phyloP scores from a whole-genome alignment of 257 asterid species.

The Sherardia arvensis region DNA sequence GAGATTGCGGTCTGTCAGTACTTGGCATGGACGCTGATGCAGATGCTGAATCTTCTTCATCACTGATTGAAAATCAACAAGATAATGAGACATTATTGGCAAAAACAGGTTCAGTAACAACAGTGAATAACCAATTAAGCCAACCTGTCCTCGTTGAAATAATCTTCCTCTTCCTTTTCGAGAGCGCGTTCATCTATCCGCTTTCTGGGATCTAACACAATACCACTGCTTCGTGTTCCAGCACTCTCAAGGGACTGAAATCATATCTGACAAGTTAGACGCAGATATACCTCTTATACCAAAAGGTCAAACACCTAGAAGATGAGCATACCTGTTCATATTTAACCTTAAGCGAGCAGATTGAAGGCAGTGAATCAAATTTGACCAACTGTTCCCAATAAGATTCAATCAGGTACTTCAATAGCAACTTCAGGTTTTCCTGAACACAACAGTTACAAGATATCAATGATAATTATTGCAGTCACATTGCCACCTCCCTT shows the following conservation, averaged over 20 bases:
- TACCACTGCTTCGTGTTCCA: constrained; percentile 38
- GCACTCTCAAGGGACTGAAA: constrained; percentile 62
- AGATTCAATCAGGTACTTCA: constrained; percentile 71
- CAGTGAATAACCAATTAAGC: constrained; percentile 5
- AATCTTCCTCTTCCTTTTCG: constrained; percentile 94
- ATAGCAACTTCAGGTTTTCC: constrained; percentile 77
- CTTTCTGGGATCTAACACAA: constrained; percentile 58
- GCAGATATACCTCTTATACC: neutral
- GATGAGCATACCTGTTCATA: constrained; percentile 71
- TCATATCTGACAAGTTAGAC: constrained; percentile 7
- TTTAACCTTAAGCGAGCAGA: constrained; percentile 68
- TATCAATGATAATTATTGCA: neutral
- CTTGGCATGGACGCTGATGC: constrained; percentile 33
- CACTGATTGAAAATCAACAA: constrained; percentile 36
- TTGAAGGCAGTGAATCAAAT: constrained; percentile 56
- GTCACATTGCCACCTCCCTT: neutral
- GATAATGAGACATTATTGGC: neutral
- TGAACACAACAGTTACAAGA: constrained; percentile 28
- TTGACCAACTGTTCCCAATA: constrained; percentile 80
- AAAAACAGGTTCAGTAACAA: neutral
- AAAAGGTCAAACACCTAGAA: constrained; percentile 1
- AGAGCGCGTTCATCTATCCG: constrained; percentile 84
- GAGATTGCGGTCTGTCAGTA: constrained; percentile 30
- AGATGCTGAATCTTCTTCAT: constrained; percentile 93
- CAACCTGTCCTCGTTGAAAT: constrained; percentile 95